Evolutionary conservation across 257 asterid genomes (phyloP).

Genomic region (Paulownia fortunei): DNA sequence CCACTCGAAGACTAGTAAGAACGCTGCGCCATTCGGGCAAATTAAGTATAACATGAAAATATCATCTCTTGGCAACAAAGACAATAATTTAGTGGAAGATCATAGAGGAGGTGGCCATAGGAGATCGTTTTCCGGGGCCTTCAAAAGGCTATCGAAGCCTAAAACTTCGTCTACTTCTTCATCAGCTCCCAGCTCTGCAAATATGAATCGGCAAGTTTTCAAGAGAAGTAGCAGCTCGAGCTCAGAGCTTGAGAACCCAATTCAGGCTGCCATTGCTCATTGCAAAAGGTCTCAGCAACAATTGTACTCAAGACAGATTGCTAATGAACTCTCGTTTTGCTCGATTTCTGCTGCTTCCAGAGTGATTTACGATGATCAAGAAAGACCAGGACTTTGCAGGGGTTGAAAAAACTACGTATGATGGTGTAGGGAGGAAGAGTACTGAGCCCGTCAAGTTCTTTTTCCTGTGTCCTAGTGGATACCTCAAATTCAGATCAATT

Average conservation of each 20-base stretch:
- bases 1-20: constrained; percentile 22
- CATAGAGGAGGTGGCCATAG: constrained; percentile 42
- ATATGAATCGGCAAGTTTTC: constrained; percentile 43
- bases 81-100: constrained; percentile 27
- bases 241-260: constrained; percentile 73
- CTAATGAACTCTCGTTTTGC: constrained; percentile 47
- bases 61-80: constrained; percentile 22
- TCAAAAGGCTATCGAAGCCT: constrained; percentile 58
- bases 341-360: constrained; percentile 47
- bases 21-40: constrained; percentile 54
- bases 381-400: constrained; percentile 53
- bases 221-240: constrained; percentile 53
- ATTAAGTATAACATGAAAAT: constrained; percentile 35
- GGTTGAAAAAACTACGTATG: constrained; percentile 30
- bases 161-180: constrained; percentile 30
- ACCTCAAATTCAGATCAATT: background rate
- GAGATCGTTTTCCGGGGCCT: constrained; percentile 86
- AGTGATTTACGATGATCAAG: constrained; percentile 47
- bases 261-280: constrained; percentile 94
- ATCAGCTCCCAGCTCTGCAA: constrained; percentile 46
- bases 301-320: constrained; percentile 42
- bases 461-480: constrained; percentile 13
- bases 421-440: background rate
- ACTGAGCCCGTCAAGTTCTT: background rate
- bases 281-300: constrained; percentile 76